Base-by-base conservation (phyloP, 371 early-diverging fungal genomes). In the Mortierella sp. region DNA sequence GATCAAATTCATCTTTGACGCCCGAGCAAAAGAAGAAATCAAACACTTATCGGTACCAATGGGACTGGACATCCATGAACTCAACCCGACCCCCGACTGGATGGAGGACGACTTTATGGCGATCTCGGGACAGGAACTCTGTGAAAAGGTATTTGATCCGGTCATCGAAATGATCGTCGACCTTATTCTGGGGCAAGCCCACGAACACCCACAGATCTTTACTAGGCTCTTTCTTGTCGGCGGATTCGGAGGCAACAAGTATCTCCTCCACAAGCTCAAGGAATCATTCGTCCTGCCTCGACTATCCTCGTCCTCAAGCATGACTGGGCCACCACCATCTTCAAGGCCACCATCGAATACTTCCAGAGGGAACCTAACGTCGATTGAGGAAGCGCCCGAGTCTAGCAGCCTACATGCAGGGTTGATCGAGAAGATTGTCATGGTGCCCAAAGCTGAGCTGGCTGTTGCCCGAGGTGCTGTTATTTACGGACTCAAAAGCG, bases 221-320 rank as follows among this genome's bases (percentile, higher is more conserved):
- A 90, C 91, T 47, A 91, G 92, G 28, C 85, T 93, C 44, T 93
- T 92, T 73, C 84, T 93, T 70, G 92, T 92, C 0, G 93, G 93
- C 50, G 93, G 93, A 34, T 93, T 93, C 76, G 93, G 93, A 31
- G 90, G 91, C 60, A 92, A 92, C 34, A 91, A 90, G 54, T 93
- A 93, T 70, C 80, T 93, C 47, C 87, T 89, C 65, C 89, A 91
- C 74, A 89, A 89, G 47, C 90, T 93, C 24, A 68, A 42, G 68
- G 68, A 68, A 11, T 16, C 68, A 10, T 68, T 68, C 24, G 8
- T 68, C 9, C 68, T 3, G 10, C 24, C 42, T 38, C 68, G 24
- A 24, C 84, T 31, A 84, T 87, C 55, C 84, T 88, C 24, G 48
- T 24, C 68, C 21, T 19, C 75, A 31, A 19, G 14, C 2, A 21